Conservation (phyloP, 352 stramenopile species). For the Globisporangium orthogonon region DNA sequence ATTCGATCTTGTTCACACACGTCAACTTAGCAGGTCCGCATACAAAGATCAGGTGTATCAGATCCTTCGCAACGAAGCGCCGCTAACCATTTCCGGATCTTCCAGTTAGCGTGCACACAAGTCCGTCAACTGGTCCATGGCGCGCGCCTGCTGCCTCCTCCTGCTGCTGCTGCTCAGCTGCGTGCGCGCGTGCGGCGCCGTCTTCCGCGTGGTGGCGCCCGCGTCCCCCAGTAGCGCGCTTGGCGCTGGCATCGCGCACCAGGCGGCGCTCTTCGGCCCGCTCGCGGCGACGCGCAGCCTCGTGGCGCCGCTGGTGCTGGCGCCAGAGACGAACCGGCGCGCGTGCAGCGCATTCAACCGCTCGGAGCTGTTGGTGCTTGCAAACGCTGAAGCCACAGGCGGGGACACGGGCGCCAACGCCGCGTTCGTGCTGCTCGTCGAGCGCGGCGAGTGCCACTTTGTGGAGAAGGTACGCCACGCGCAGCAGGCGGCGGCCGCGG, state of each 20-base stretch:
- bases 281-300: not conserved
- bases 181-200: not conserved
- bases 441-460: constrained; percentile 29
- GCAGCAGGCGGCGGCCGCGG: constrained; percentile 1
- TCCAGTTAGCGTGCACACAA: no score
- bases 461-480: constrained; percentile 41
- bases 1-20: no score
- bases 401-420: not conserved
- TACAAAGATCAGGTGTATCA: no score
- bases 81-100: no score
- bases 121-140: no score
- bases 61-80: no score
- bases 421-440: constrained; percentile 6
- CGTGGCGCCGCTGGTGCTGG: constrained; percentile 2
- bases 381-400: not conserved
- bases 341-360: constrained; percentile 3
- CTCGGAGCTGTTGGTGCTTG: constrained; percentile 1
- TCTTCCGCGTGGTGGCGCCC: constrained; percentile 6
- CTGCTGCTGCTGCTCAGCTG: not conserved
- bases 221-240: not conserved
- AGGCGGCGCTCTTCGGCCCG: constrained; percentile 1
- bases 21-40: no score
- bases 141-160: not conserved
- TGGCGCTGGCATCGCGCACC: constrained; percentile 1
- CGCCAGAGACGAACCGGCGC: not conserved